phyloP scores from a whole-genome alignment of 345 rosid species.

The rapeseed (Brassica napus) region Da-Ae NC_063439.1:26867001-26867500 shows the following conservation, averaged over 20 bases:
- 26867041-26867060: conserved; percentile 39
- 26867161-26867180: conserved; percentile 4
- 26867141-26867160: conserved; percentile 14
- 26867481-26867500: conserved; percentile 38
- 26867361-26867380: no score
- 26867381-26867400: no score
- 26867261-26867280: not conserved
- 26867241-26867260: not conserved
- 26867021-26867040: conserved; percentile 43
- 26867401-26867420: not conserved
- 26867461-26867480: conserved; percentile 15
- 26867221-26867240: not conserved
- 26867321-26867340: not conserved
- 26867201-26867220: not conserved
- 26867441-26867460: not conserved
- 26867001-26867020: conserved; percentile 12
- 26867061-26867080: conserved; percentile 34
- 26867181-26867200: not conserved
- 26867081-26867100: conserved; percentile 42
- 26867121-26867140: conserved; percentile 17
- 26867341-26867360: not conserved
- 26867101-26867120: conserved; percentile 36
- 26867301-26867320: not conserved
- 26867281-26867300: not conserved
- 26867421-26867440: not conserved